These are phyloP conservation scores for Oemleria cerasiformis DNA, from an alignment of 306 rosid species.

Conservation along the genomic window DNA sequence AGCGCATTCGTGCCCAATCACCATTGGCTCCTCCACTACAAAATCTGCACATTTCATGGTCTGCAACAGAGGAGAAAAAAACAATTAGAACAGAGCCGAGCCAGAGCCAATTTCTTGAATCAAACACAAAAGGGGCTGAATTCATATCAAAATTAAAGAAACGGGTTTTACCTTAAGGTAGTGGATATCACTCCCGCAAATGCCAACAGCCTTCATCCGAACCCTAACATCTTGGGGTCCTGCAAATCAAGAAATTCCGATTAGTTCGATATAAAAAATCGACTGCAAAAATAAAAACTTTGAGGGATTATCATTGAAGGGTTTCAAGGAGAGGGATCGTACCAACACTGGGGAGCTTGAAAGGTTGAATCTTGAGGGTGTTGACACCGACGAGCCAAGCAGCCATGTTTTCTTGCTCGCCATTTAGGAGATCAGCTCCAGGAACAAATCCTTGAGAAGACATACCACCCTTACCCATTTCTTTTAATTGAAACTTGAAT, in stretches of 20 bases:
- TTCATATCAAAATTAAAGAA: too few species aligned
- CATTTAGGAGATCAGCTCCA: too few species aligned
- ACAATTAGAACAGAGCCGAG: too few species aligned
- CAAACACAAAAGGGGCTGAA: too few species aligned
- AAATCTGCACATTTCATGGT: conserved; percentile 4
- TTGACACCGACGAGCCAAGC: neutral
- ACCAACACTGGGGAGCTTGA: neutral
- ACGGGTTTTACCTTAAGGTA: neutral
- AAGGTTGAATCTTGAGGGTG: neutral
- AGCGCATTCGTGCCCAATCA: neutral
- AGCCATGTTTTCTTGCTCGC: neutral
- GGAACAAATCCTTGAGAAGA: too few species aligned
- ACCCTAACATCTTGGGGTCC: neutral
- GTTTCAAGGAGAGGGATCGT: neutral
- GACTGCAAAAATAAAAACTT: too few species aligned
- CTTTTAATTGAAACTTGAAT: too few species aligned
- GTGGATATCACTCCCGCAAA: conserved; percentile 1
- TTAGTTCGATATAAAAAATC: neutral
- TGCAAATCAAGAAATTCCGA: neutral
- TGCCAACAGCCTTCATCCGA: neutral
- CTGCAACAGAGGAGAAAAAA: neutral
- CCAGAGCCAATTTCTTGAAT: too few species aligned
- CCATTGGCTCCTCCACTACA: conserved; percentile 2
- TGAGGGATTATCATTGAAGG: too few species aligned
- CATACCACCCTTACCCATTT: too few species aligned